Conservation (phyloP, 2,329 filamentous ascomycete genomes). For the Fusarium pininemorale region DNA sequence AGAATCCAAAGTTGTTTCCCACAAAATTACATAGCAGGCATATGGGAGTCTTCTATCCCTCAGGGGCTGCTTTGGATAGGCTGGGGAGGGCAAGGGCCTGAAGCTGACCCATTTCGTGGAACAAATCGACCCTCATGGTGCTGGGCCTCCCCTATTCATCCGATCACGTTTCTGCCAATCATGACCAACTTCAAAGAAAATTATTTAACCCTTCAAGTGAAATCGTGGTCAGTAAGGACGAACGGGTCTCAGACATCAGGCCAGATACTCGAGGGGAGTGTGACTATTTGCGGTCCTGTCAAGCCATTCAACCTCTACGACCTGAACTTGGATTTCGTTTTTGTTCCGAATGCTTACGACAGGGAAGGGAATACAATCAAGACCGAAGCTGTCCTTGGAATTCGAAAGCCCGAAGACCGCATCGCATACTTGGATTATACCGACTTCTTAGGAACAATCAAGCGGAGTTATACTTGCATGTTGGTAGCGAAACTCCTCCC, state of each 20-base stretch:
- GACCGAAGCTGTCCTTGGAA: neutral
- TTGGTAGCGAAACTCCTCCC: neutral
- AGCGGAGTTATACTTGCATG: neutral
- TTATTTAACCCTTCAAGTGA: neutral
- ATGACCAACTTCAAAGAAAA: neutral
- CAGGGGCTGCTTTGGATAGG: neutral
- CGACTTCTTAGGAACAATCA: neutral
- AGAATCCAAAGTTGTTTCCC: neutral
- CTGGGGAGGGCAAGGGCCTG: too few species aligned
- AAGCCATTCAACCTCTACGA: neutral
- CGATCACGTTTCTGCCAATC: neutral
- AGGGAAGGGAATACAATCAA: neutral
- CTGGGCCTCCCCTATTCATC: neutral
- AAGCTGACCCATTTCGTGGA: neutral
- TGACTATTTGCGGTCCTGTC: neutral
- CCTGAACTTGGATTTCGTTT: neutral
- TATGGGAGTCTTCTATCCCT: neutral
- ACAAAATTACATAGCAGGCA: neutral
- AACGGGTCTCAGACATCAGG: neutral
- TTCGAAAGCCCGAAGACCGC: neutral
- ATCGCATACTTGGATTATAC: neutral
- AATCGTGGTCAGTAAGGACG: neutral
- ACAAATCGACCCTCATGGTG: neutral
- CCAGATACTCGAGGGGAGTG: neutral
- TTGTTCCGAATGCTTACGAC: neutral